Evolutionary conservation across 495 filamentous ascomycete genomes (phyloP).

Genomic region (Hypoxylon rickii): DNA sequence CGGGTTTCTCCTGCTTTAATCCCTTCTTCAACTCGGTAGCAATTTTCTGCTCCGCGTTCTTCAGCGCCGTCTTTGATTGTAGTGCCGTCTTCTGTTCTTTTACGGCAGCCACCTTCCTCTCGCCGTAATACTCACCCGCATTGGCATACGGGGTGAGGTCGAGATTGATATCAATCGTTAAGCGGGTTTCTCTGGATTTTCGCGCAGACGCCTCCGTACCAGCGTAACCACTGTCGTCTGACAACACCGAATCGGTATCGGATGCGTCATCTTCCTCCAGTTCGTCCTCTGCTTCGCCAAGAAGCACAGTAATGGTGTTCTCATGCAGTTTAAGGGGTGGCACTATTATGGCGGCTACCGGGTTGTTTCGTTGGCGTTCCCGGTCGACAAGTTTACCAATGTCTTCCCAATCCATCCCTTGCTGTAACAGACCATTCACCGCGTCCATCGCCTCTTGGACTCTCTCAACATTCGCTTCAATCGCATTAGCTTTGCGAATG

Average conservation of each 20-base stretch:
- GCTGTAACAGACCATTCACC: constrained; percentile 82
- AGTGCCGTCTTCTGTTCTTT: constrained; percentile 86
- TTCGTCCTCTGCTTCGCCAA: constrained; percentile 70
- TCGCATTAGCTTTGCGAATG: constrained; percentile 83
- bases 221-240: constrained; percentile 64
- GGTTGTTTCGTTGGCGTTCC: constrained; percentile 78
- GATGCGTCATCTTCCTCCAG: constrained; percentile 55
- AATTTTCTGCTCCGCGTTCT: constrained; percentile 88
- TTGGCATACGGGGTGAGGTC: constrained; percentile 82
- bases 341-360: constrained; percentile 85
- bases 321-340: constrained; percentile 86
- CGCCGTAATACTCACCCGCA: constrained; percentile 86
- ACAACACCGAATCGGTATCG: constrained; percentile 67
- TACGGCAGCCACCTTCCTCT: constrained; percentile 78
- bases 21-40: constrained; percentile 80
- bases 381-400: constrained; percentile 85
- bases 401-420: constrained; percentile 97
- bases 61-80: constrained; percentile 82
- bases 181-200: constrained; percentile 50
- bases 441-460: constrained; percentile 91
- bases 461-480: constrained; percentile 84
- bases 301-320: constrained; percentile 80
- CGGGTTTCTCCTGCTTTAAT: constrained; percentile 88
- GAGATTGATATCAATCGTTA: constrained; percentile 85
- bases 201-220: constrained; percentile 38